Evolutionary conservation across 2,329 filamentous ascomycete genomes (phyloP), one percentile per base, ranked within the genome.

Genomic region (Trichoderma gracile): DNA sequence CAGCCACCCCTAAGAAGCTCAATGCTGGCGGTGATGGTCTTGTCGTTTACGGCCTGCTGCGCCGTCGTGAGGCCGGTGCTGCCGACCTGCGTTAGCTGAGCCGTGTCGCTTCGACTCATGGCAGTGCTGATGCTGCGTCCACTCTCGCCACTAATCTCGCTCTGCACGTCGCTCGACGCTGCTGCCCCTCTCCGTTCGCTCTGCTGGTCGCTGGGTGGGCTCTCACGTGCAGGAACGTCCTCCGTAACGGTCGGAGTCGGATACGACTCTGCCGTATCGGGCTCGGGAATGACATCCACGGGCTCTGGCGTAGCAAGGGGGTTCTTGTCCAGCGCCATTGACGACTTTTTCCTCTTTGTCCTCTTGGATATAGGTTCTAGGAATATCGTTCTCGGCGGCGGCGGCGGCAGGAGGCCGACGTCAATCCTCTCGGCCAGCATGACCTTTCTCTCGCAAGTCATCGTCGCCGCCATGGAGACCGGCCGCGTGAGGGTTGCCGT

Each of bases 401-500:
- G 93, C 2, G 87, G 82, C 12, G 84, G 80, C 38, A 97, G 81
- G 1, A 86, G 79, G 6, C 91, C 92, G 68, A 98, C 89, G 73
- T 99, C 95, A 57, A 98, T 89, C 65, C 86, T 87, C 75, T 97
- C 92, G 40, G 91, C 80, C 8, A 97, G 80, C 66, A 88, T 87
- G 23, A 99, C 83, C 72, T 93, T 93, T 67, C 88, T 85, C 69
- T 96, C 92, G 77, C 91, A 95, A 42, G 86, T 90, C 10, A 89
- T 84, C 2, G 89, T 93, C 2, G 94, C 89, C 15, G 89, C 85
- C 67, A 97, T 96, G 6, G 93, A 88, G 0, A 91, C 95, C 21
- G 95, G 94, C 64, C 93, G 87, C 21, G 94, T 98, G 64, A 98
- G 77, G 9, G 93, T 97, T 38, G 94, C 90, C 6, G 92, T 94